A percentile compares a stretch with the other conserved stretches of the same genome.
Conservation (phyloP, 306 rosid genomes). For the Castanea crenata region DNA sequence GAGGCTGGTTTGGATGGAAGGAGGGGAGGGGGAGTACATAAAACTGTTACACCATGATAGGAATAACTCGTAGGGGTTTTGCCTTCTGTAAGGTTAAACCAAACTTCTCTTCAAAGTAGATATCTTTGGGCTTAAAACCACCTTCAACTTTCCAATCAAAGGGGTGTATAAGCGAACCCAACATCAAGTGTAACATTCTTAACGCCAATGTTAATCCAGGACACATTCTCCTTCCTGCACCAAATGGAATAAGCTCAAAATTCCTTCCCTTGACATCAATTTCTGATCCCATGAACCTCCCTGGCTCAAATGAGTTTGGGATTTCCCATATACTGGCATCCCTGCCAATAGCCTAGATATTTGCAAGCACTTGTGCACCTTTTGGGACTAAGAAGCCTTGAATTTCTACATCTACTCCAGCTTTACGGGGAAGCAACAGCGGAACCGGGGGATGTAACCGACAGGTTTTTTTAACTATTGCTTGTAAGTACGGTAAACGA, state of each 20-base stretch:
- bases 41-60: neutral
- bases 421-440: slow-evolving; percentile 20
- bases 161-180: slow-evolving; percentile 37
- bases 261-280: slow-evolving; percentile 13
- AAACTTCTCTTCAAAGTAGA: slow-evolving; percentile 32
- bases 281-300: slow-evolving; percentile 6
- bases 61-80: slow-evolving; percentile 17
- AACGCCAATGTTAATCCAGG: too few relatives aligned
- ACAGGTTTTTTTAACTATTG: slow-evolving; percentile 28
- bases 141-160: slow-evolving; percentile 43
- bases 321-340: slow-evolving; percentile 41
- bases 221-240: too few relatives aligned
- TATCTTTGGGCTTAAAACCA: slow-evolving; percentile 10
- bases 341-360: slow-evolving; percentile 48
- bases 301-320: slow-evolving; percentile 44
- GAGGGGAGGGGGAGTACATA: too few relatives aligned
- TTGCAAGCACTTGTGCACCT: slow-evolving; percentile 24
- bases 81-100: slow-evolving; percentile 22
- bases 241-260: neutral
- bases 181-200: neutral
- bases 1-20: too few relatives aligned
- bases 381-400: slow-evolving; percentile 8
- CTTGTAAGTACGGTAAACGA: slow-evolving; percentile 31
- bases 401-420: slow-evolving; percentile 14
- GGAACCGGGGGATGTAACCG: slow-evolving; percentile 18